These are phyloP conservation scores for Rhododendron mucronatum DNA, from an alignment of 148 eudicot species.

Conservation along the genomic window DNA sequence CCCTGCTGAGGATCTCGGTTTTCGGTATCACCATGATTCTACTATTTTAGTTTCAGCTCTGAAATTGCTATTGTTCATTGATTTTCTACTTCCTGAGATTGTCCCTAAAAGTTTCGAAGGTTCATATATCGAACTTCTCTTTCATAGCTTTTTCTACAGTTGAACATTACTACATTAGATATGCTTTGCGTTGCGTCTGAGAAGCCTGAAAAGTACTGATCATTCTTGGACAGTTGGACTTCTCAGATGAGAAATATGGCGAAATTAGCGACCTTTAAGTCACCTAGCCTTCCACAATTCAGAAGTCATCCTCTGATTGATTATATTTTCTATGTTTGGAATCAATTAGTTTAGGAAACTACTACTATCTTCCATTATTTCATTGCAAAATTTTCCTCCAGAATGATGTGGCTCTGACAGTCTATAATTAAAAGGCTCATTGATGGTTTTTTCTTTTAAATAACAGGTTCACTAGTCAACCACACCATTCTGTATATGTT, in stretches of 20 bases:
- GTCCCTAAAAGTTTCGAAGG: not conserved
- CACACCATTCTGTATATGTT: not conserved
- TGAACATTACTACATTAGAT: not conserved
- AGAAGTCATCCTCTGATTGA: not conserved
- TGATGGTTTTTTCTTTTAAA: not conserved
- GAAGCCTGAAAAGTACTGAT: not conserved
- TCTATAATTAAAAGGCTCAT: not conserved
- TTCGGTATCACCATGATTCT: constrained; percentile 45
- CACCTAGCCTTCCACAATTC: not conserved
- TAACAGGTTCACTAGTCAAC: not conserved
- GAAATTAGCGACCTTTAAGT: not conserved
- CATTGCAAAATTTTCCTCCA: not conserved
- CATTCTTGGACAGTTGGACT: not conserved
- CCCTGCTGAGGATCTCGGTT: constrained; percentile 99
- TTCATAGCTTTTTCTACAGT: not conserved
- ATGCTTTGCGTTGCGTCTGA: not conserved
- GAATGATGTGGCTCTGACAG: not conserved
- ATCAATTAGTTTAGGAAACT: not conserved
- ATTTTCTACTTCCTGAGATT: not conserved
- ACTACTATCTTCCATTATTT: not conserved
- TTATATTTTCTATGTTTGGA: not conserved
- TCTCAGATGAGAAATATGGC: not conserved
- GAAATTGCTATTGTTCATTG: not conserved
- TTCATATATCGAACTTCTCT: not conserved
- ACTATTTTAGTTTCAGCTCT: not conserved